A percentile compares a stretch with the other conserved stretches of the same genome.
Conservation (phyloP, 2,329 filamentous ascomycete species). For the Juglanconis oblonga region DNA sequence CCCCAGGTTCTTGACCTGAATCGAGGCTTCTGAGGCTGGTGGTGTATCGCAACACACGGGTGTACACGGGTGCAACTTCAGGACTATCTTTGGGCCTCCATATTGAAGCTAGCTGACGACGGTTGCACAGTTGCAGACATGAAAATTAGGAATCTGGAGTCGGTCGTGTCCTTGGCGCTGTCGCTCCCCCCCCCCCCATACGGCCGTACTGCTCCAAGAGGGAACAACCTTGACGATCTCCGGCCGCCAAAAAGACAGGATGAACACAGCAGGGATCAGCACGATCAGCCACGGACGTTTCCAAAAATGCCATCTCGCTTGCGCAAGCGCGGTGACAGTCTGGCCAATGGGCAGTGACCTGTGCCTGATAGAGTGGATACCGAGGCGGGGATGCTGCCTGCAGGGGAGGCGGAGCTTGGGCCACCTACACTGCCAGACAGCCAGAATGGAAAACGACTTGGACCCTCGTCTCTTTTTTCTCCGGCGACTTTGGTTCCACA, state of each 20-base stretch:
- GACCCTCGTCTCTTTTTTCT: not conserved
- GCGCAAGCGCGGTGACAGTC: not conserved
- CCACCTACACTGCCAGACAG: too few species aligned
- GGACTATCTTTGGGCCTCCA: not conserved
- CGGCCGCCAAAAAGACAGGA: not conserved
- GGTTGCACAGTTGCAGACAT: not conserved
- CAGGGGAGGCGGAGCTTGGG: too few species aligned
- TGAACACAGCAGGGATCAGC: not conserved
- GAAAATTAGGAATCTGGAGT: not conserved
- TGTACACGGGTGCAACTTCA: not conserved
- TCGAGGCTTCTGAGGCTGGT: not conserved
- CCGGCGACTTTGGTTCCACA: not conserved
- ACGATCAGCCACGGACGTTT: not conserved
- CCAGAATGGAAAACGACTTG: not conserved
- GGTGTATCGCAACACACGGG: not conserved
- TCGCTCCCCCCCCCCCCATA: too few species aligned
- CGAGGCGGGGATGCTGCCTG: not conserved
- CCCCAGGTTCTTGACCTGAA: not conserved
- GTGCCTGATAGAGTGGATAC: not conserved
- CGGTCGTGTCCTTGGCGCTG: too few species aligned
- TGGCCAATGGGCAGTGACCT: not conserved
- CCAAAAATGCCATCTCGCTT: not conserved
- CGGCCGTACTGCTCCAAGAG: not conserved
- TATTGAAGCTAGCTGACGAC: not conserved
- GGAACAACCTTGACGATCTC: not conserved